These are phyloP conservation scores for Cordyceps cicadae DNA, from an alignment of 2,329 filamentous ascomycete species.

Conservation along the genomic window DNA sequence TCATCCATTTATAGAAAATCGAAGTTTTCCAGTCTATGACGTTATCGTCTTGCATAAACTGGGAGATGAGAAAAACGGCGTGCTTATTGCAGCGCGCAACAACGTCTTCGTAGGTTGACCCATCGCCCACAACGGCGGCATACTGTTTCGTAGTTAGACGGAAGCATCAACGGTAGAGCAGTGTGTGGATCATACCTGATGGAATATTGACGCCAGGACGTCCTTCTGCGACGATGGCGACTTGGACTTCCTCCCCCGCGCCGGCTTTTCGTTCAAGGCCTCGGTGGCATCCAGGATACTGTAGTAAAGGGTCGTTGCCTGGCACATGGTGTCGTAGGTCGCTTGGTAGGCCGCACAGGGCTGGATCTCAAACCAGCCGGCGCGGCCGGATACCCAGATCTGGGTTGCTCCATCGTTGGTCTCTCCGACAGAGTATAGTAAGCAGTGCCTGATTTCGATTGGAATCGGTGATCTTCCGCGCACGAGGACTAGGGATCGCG, in stretches of 20 bases:
- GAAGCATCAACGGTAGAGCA: neutral
- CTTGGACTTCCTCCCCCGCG: slow-evolving; percentile 19
- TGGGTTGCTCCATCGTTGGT: slow-evolving; percentile 41
- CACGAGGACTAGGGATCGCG: slow-evolving; percentile 21
- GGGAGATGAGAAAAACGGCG: slow-evolving; percentile 42
- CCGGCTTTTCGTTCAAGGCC: slow-evolving; percentile 22
- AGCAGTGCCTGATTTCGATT: slow-evolving; percentile 47
- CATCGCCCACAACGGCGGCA: slow-evolving; percentile 43
- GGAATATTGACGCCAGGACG: slow-evolving; percentile 24
- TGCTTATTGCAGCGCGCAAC: slow-evolving; percentile 38
- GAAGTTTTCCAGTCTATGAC: slow-evolving; percentile 36
- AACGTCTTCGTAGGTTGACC: slow-evolving; percentile 42
- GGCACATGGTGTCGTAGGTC: slow-evolving; percentile 51
- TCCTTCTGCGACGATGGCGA: slow-evolving; percentile 22
- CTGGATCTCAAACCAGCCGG: slow-evolving; percentile 61
- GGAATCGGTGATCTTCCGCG: slow-evolving; percentile 22
- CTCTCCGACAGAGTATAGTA: slow-evolving; percentile 45
- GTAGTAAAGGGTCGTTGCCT: slow-evolving; percentile 58
- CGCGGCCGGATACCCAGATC: slow-evolving; percentile 52
- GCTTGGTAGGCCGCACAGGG: slow-evolving; percentile 49
- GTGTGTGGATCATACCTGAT: slow-evolving; percentile 19
- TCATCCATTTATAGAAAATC: slow-evolving; percentile 42
- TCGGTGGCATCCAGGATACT: slow-evolving; percentile 50
- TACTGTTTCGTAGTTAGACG: slow-evolving; percentile 30
- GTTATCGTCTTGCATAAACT: slow-evolving; percentile 35